Percentiles rank a stretch among this genome's conserved stretches.
Evolutionary conservation across 1,284 basidiomycete genomes (phyloP).

Genomic region (Hymenochaete sp.): DNA sequence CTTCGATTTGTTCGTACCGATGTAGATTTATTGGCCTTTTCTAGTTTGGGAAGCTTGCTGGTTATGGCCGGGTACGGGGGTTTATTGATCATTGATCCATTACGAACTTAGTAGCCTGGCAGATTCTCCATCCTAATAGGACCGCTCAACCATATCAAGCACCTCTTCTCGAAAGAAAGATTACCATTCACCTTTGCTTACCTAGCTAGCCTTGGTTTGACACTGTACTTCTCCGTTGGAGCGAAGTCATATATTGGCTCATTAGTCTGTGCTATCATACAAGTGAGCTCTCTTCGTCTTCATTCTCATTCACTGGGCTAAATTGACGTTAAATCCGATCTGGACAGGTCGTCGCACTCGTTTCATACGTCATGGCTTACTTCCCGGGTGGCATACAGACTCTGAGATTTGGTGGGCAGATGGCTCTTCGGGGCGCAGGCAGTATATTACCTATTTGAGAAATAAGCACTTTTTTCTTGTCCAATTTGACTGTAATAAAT

Average conservation of each 20-base stretch:
- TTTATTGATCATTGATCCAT: slow-evolving; percentile 23
- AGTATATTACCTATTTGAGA: slow-evolving; percentile 68
- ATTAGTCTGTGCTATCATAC: slow-evolving; percentile 68
- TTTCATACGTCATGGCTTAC: slow-evolving; percentile 84
- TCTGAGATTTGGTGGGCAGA: slow-evolving; percentile 72
- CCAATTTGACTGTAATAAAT: slow-evolving; percentile 3
- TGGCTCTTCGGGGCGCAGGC: slow-evolving; percentile 74
- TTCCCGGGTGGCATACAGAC: slow-evolving; percentile 83
- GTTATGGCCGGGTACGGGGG: slow-evolving; percentile 76
- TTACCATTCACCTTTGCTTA: slow-evolving; percentile 85
- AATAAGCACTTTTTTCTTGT: too few species aligned
- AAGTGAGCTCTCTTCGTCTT: slow-evolving; percentile 34
- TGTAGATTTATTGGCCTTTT: slow-evolving; percentile 1
- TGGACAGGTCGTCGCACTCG: slow-evolving; percentile 63
- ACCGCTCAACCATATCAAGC: slow-evolving; percentile 82
- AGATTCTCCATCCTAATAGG: slow-evolving; percentile 83
- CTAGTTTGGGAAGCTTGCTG: slow-evolving; percentile 70
- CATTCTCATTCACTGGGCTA: background rate
- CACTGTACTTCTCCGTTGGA: slow-evolving; percentile 83
- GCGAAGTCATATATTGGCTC: slow-evolving; percentile 78
- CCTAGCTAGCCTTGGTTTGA: slow-evolving; percentile 71
- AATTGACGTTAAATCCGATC: background rate
- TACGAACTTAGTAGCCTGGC: slow-evolving; percentile 3
- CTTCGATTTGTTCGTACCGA: background rate
- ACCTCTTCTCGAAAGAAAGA: slow-evolving; percentile 77